A percentile compares a stretch with the other conserved stretches of the same genome.
phyloP scores from a whole-genome alignment of 768 basidiomycete genomes.

The Imleria badia region DNA sequence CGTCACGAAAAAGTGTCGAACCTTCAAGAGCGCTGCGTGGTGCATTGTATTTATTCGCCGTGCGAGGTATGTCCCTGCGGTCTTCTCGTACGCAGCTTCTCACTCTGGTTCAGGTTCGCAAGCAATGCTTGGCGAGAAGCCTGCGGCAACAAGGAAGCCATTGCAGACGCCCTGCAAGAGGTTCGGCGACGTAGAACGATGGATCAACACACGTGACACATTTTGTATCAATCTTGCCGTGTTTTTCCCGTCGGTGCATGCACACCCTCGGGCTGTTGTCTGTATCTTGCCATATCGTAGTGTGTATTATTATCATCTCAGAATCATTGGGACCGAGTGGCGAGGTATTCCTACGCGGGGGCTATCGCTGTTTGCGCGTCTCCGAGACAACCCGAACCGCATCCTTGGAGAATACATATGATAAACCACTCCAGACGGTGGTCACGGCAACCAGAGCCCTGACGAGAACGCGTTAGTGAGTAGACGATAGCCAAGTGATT shows the following conservation, averaged over 20 bases:
- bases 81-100: slow-evolving; percentile 1
- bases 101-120: slow-evolving; percentile 45
- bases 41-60: slow-evolving; percentile 66
- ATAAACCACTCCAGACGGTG: slow-evolving; percentile 89
- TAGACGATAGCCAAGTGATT: background rate
- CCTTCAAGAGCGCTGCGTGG: slow-evolving; percentile 55
- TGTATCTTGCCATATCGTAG: slow-evolving; percentile 18
- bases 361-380: slow-evolving; percentile 32
- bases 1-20: slow-evolving; percentile 41
- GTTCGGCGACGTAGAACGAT: slow-evolving; percentile 54
- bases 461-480: slow-evolving; percentile 1
- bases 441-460: slow-evolving; percentile 89
- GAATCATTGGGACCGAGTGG: background rate
- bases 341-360: slow-evolving; percentile 17
- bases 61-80: slow-evolving; percentile 48
- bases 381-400: slow-evolving; percentile 62
- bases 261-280: slow-evolving; percentile 11
- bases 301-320: slow-evolving; percentile 20
- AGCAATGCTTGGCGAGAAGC: slow-evolving; percentile 67
- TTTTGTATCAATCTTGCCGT: background rate
- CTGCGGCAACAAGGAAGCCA: slow-evolving; percentile 55
- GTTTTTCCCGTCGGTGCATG: background rate
- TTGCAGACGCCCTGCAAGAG: slow-evolving; percentile 68
- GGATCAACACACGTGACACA: slow-evolving; percentile 8
- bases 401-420: slow-evolving; percentile 74